Percentiles rank a stretch among this genome's conserved stretches.
Evolutionary conservation across 164 flowering plant species (phyloP).

Genomic region (Tetracentron sinense): DNA sequence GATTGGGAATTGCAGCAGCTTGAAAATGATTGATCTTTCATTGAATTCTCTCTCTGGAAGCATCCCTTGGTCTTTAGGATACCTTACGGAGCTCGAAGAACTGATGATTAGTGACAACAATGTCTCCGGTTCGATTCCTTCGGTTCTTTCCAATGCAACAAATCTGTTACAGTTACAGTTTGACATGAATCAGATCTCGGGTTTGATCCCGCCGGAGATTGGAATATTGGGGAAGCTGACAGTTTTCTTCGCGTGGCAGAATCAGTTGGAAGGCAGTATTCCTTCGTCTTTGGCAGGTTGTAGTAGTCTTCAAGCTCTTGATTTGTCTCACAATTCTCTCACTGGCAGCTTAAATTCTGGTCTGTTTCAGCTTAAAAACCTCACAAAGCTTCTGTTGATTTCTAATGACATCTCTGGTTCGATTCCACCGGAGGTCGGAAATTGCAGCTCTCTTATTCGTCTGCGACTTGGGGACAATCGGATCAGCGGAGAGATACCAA

Average conservation of each 20-base stretch:
- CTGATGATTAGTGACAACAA: constrained; percentile 72
- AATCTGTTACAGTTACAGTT: constrained; percentile 53
- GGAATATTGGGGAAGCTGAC: constrained; percentile 40
- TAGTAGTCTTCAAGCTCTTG: constrained; percentile 47
- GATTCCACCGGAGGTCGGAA: constrained; percentile 68
- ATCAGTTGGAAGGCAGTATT: constrained; percentile 71
- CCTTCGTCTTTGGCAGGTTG: constrained; percentile 49
- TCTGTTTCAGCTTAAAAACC: constrained; percentile 58
- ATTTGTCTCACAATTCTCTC: constrained; percentile 65
- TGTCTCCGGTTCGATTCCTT: constrained; percentile 63
- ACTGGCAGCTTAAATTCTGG: constrained; percentile 65
- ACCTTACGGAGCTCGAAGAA: constrained; percentile 48
- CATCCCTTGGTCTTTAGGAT: constrained; percentile 57
- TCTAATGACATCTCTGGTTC: constrained; percentile 73
- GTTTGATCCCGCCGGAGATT: constrained; percentile 57
- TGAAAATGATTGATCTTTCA: constrained; percentile 64
- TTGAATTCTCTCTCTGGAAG: constrained; percentile 70
- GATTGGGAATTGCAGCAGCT: constrained; percentile 65
- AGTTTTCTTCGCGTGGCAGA: constrained; percentile 69
- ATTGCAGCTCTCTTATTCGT: constrained; percentile 59
- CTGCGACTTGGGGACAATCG: constrained; percentile 61
- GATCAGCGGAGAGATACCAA: constrained; percentile 64
- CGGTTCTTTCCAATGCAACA: constrained; percentile 43
- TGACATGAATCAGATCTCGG: constrained; percentile 64
- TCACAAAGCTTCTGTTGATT: constrained; percentile 74